These are phyloP conservation scores for Kentomonas sorsogonicus DNA, from an alignment of 208 protist genomes.

Conservation along the genomic window DNA sequence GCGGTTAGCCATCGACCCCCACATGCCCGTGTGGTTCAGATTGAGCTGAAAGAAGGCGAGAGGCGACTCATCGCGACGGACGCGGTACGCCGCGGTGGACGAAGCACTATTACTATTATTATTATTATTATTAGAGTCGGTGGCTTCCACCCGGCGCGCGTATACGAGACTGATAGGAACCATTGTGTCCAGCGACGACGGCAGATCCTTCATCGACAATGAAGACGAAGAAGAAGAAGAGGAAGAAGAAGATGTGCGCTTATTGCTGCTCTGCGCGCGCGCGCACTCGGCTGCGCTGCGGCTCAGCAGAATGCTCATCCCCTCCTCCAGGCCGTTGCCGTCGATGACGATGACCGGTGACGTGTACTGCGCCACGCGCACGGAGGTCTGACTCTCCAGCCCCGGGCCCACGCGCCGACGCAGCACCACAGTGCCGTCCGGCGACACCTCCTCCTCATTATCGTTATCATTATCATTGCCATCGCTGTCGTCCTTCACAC, in stretches of 20 bases:
- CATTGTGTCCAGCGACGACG: conserved; percentile 47
- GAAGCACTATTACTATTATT: background rate
- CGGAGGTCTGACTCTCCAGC: background rate
- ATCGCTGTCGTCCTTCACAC: no score
- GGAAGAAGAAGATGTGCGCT: no score
- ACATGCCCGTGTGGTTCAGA: conserved; percentile 69
- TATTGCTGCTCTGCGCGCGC: conserved; percentile 26
- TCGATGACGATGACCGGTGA: conserved; percentile 58
- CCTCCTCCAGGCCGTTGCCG: conserved; percentile 28
- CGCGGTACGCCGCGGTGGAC: conserved; percentile 6
- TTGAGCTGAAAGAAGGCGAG: conserved; percentile 57
- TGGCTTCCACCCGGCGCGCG: conserved; percentile 11
- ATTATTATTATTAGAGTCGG: background rate
- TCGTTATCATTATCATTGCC: no score
- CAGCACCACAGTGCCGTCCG: no score
- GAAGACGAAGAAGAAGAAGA: no score
- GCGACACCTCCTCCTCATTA: no score
- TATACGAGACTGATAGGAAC: conserved; percentile 40
- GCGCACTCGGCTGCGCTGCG: conserved; percentile 23
- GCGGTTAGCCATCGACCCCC: conserved; percentile 30
- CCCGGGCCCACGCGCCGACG: no score
- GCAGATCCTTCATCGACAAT: no score
- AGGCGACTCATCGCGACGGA: no score
- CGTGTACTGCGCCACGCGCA: conserved; percentile 50
- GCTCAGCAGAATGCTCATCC: conserved; percentile 58